Conservation (phyloP, 441 rosid genomes). For the Euphorbia celastroides region DNA sequence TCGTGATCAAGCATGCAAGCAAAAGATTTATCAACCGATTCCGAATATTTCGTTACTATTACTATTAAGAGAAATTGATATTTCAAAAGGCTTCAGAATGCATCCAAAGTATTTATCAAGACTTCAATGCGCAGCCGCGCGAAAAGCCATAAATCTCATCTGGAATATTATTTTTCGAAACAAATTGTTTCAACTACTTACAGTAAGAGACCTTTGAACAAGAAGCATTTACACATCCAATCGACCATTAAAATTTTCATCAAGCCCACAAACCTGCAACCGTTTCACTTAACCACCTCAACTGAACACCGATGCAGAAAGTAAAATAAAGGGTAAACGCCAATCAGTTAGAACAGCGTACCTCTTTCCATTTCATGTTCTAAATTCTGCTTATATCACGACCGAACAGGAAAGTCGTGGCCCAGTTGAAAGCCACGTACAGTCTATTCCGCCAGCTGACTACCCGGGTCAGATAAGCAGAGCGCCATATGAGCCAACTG, state of each 20-base stretch:
- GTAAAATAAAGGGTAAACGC: not conserved
- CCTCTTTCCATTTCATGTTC: constrained; percentile 7
- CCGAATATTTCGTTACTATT: no score
- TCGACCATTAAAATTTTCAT: not conserved
- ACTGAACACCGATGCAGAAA: not conserved
- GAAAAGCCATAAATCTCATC: not conserved
- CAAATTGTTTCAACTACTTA: not conserved
- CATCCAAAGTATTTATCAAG: no score
- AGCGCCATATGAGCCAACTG: constrained; percentile 95
- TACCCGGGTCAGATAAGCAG: constrained; percentile 85
- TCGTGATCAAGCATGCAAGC: no score
- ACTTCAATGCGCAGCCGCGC: not conserved
- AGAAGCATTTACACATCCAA: not conserved
- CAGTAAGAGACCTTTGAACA: not conserved
- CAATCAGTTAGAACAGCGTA: not conserved
- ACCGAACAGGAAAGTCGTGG: constrained; percentile 75
- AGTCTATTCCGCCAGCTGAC: constrained; percentile 93
- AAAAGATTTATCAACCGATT: no score
- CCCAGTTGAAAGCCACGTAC: constrained; percentile 89
- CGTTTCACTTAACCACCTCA: not conserved
- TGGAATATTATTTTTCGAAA: not conserved
- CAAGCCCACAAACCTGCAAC: not conserved
- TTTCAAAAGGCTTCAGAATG: no score
- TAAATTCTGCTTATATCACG: constrained; percentile 86
- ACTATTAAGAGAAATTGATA: no score